Evolutionary conservation across 2,329 filamentous ascomycete genomes (phyloP), one percentile per base, ranked within the genome.

Genomic region (Coleophoma crateriformis): DNA sequence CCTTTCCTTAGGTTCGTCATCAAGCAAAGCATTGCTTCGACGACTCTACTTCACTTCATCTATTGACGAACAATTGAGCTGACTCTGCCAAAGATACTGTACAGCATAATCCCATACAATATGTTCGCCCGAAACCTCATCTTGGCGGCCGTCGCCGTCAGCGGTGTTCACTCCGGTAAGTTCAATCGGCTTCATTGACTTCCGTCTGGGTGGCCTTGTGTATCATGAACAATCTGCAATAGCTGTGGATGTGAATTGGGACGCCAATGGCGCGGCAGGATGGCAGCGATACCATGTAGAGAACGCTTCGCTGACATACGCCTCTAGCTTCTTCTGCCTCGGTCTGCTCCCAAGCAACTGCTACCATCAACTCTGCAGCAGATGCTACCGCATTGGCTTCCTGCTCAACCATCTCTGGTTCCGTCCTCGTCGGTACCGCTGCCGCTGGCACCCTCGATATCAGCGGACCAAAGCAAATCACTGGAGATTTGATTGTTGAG

Each of bases 381-480:
- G 64, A 66, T 59, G 63, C 59, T 32, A 55, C 58, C 33, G 51
- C 48, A 11, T 51, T 63, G 19, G 48, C 57, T 14, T 33, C 20
- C 48, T 67, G 65, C 54, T 49, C 55, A n/a, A 64, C 61, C 33
- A 56, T 66, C 48, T 51, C 54, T 22, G 62, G 63, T 33, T 63
- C 61, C 32, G 56, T 69, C 11, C 52, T 72, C 14, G 59, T 70
- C 3, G 61, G 64, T 4, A 48, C 69, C 42, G 15, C 14, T 32
- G 64, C 59, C 17, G 14, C 51, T 17, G 62, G 58, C 41, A 38
- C 37, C 14, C 61, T 96, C 58, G 69, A 72, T 48, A 69, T 96
- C 56, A 71, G 79, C 61, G 83, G 84, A 46, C 69, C 80, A 42
- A 61, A 79, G 63, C 60, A 73, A 54, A 76, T 87, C 61, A 71